Base-by-base conservation (phyloP, 148 eudicot species). In the Vaccinium vitisidaea region DNA sequence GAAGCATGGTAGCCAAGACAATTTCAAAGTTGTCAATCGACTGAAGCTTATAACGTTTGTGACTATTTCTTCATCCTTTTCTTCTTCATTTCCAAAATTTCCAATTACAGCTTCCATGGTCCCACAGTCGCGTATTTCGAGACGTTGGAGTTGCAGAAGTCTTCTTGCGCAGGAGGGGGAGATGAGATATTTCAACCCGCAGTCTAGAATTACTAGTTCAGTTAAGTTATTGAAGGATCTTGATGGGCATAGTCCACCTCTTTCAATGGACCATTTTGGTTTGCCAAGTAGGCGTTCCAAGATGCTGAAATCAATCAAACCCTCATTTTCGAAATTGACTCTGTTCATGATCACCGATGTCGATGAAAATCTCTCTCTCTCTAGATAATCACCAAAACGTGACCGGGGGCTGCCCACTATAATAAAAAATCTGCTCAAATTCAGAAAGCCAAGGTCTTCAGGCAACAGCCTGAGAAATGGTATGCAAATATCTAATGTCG, bases 81-180 rank as follows among this genome's bases (percentile, higher is more conserved):
- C 52, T 74, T 19, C 77, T 74, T 39, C 50, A 15, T 12, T 39
- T 43, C 77, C 50, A 77, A 77, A 18, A 15, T 12, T 39, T 43
- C 77, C 50, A 77, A 77, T 32, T 77, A 53, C 8, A 50, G 15
- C 18, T 53, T 77, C 80, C 80, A 77, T 23, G 3, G 13, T 50
- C 19, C 11, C 1, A 43, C 80, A 77, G 0, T 11, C 4, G 0
- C 39, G 1, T 77, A 77, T 50, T 23, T 23, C 10, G 1, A 77
- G n/a, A 11, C 18, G 8, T 52, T 77, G 80, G 59, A 77, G 59
- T 77, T 25, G 59, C 12, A 2, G 43, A 77, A 77, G 61, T 23
- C 30, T 19, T 25, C 81, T 78, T 53, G 81, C 81, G 15, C 32
- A 50, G 58, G 81, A 78, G 6, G 61, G 81, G 81, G 81, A 52